Percentiles rank a stretch among this genome's conserved stretches.
phyloP scores from a whole-genome alignment of 371 early-diverging fungal species.

The Fennellomyces sp. region DNA sequence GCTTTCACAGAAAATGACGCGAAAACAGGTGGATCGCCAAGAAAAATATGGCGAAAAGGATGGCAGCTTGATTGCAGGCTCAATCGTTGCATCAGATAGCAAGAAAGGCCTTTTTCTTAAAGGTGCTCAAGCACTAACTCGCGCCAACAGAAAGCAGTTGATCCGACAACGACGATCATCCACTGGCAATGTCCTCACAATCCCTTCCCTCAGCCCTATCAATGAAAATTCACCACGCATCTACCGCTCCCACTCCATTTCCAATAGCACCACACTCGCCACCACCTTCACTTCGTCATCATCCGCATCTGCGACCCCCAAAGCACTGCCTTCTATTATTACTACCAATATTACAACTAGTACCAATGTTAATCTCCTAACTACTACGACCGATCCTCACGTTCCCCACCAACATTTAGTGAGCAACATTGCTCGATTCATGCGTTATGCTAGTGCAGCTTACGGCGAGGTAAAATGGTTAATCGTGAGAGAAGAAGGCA shows the following conservation, averaged over 20 bases:
- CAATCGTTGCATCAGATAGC: slow-evolving; percentile 6
- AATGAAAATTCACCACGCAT: background rate
- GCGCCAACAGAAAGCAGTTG: background rate
- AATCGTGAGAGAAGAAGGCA: too few relatives aligned
- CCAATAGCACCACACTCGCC: slow-evolving; percentile 35
- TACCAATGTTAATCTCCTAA: background rate
- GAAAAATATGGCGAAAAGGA: slow-evolving; percentile 7
- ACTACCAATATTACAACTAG: background rate
- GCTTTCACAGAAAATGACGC: slow-evolving; percentile 55
- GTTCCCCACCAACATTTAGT: slow-evolving; percentile 69
- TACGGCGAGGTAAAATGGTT: too few relatives aligned
- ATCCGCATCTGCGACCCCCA: slow-evolving; percentile 22
- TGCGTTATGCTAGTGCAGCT: slow-evolving; percentile 77
- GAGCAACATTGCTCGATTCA: slow-evolving; percentile 73
- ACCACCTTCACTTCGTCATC: slow-evolving; percentile 56
- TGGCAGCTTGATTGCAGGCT: background rate
- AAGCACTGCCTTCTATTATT: background rate
- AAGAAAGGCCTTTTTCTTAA: slow-evolving; percentile 15
- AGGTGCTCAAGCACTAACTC: slow-evolving; percentile 8
- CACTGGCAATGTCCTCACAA: slow-evolving; percentile 6
- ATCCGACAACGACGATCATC: slow-evolving; percentile 12
- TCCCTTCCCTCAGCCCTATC: slow-evolving; percentile 1
- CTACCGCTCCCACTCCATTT: slow-evolving; percentile 33
- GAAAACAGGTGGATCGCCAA: slow-evolving; percentile 45
- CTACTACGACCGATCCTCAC: background rate